Base-by-base conservation (phyloP, 2,329 filamentous ascomycete species). In the Colletotrichum echinochloae region DNA sequence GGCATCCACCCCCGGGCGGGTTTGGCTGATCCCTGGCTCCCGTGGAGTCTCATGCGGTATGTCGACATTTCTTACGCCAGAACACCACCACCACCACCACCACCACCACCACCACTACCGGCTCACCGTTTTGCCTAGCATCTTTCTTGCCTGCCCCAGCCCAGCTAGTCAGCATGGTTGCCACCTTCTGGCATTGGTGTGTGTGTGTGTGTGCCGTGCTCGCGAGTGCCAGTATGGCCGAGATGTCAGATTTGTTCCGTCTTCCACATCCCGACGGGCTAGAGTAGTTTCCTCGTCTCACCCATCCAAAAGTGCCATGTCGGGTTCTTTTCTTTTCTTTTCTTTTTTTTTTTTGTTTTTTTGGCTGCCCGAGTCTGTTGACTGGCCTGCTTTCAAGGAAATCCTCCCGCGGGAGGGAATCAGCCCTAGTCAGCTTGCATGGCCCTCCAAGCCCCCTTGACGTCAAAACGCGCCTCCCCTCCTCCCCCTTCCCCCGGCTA, bases 351-450 rank as follows among this genome's bases (percentile, higher is more conserved):
- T n/a, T n/a, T n/a, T n/a, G n/a, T n/a, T n/a, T n/a, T n/a, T n/a
- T n/a, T n/a, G n/a, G n/a, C n/a, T 3, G n/a, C 33, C 26, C 49
- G 51, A 20, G 16, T 30, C 51, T 14, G 11, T 33, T 16, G 30
- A 39, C 33, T 51, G n/a, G 51, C 37, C 51, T 57, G 61, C 41
- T 30, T 56, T 20, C 61, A 35, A 51, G n/a, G 16, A 8, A 20
- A 16, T 8, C 39, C 35, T 35, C 26, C 26, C 35, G 55, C 26
- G 63, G 37, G 37, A 28, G 44, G 44, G 14, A 35, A 11, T 39
- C 51, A 2, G 33, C 20, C 37, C 64, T n/a, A 57, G 64, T 67
- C 68, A 68, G 64, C 64, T 71, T 71, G 60, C 62, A 67, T 35
- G n/a, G 18, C 33, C 33, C 37, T 59, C 57, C 41, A 67, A 63